These are phyloP conservation scores for Puccinia novopanici DNA, from an alignment of 1,284 basidiomycete genomes.

Conservation along the genomic window DNA sequence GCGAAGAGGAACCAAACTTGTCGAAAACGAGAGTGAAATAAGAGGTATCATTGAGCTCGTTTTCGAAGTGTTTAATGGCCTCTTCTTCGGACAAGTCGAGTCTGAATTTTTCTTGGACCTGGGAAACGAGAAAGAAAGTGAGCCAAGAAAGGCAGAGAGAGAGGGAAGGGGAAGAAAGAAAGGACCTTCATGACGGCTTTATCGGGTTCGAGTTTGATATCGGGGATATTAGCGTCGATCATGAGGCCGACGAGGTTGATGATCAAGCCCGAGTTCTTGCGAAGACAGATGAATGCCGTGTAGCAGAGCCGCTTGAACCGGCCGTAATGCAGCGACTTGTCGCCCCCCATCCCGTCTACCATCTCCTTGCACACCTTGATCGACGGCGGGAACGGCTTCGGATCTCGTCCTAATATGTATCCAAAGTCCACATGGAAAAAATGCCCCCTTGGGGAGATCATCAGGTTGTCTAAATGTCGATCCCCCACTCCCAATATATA, in stretches of 20 bases:
- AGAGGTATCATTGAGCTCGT: conserved; percentile 87
- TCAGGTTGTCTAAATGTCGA: conserved; percentile 91
- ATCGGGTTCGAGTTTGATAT: conserved; percentile 78
- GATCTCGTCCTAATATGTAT: conserved; percentile 95
- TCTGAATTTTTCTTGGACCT: conserved; percentile 95
- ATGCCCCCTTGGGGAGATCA: conserved; percentile 85
- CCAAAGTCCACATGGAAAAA: conserved; percentile 81
- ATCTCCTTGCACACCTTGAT: conserved; percentile 99
- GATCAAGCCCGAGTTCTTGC: conserved; percentile 93
- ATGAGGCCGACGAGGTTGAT: conserved; percentile 94
- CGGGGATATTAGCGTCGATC: conserved; percentile 97
- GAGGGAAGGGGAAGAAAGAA: not conserved
- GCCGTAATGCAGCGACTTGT: conserved; percentile 84
- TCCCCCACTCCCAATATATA: conserved; percentile 96
- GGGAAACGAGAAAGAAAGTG: not conserved
- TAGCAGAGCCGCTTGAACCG: conserved; percentile 95
- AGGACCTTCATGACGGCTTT: conserved; percentile 66
- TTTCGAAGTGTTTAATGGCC: conserved; percentile 95
- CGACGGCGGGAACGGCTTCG: conserved; percentile 95
- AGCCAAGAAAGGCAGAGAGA: not conserved
- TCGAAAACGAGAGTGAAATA: conserved; percentile 84
- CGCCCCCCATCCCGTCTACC: conserved; percentile 98
- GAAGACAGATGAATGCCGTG: conserved; percentile 89
- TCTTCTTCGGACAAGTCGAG: conserved; percentile 91
- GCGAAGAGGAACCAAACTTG: conserved; percentile 52